These are phyloP conservation scores for Rubia yunnanensis DNA, from an alignment of 257 asterid genomes.

Conservation along the genomic window DNA sequence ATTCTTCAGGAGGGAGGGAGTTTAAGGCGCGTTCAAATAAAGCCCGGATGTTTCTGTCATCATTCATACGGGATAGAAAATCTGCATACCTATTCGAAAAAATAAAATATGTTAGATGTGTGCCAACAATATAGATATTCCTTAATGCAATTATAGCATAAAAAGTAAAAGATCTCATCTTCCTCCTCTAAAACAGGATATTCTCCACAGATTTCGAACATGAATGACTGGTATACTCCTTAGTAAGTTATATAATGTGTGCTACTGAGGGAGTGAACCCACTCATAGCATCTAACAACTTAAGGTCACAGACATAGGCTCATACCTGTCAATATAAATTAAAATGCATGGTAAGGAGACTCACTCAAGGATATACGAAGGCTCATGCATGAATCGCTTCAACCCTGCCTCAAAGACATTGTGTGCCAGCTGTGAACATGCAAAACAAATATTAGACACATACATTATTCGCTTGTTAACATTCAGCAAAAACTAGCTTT, in stretches of 20 bases:
- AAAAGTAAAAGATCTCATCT: not conserved
- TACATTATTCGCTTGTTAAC: not conserved
- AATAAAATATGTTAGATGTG: constrained; percentile 1
- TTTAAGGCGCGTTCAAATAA: constrained; percentile 95
- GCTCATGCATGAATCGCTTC: constrained; percentile 94
- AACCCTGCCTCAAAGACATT: constrained; percentile 87
- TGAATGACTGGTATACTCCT: not conserved
- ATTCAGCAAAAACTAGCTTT: not conserved
- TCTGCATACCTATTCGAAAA: constrained; percentile 78
- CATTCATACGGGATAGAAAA: constrained; percentile 86
- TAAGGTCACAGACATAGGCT: not conserved
- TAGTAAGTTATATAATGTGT: not conserved
- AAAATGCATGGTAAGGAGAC: constrained; percentile 22
- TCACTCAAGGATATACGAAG: constrained; percentile 94
- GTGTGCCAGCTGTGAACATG: constrained; percentile 69
- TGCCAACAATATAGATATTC: not conserved
- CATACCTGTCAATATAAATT: not conserved
- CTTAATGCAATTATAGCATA: not conserved
- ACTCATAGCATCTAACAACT: not conserved
- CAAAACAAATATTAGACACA: constrained; percentile 4
- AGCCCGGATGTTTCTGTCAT: constrained; percentile 93
- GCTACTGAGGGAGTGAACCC: not conserved
- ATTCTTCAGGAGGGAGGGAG: constrained; percentile 83
- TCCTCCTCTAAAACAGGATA: not conserved
- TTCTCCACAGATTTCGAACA: not conserved